phyloP scores from a whole-genome alignment of 2,329 filamentous ascomycete species.

The Chalaropsis thielavioides region DNA sequence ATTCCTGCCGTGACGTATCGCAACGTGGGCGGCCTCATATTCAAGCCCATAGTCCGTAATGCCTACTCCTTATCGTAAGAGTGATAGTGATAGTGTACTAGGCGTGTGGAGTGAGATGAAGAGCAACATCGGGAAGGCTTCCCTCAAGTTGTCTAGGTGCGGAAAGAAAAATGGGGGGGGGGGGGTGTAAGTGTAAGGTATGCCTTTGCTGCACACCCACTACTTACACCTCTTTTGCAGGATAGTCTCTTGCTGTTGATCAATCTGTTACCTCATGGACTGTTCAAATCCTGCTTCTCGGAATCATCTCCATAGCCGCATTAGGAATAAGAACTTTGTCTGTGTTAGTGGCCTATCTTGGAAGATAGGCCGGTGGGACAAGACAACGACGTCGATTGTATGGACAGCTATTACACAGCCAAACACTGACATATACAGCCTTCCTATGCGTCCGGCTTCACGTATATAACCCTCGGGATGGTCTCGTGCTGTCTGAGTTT shows the following conservation, averaged over 20 bases:
- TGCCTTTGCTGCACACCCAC: not conserved
- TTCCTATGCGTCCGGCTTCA: not conserved
- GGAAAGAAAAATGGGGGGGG: not conserved
- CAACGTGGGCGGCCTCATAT: not conserved
- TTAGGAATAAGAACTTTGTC: not conserved
- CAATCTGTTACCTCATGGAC: conserved; percentile 11
- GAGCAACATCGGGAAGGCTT: not conserved
- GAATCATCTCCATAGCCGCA: not conserved
- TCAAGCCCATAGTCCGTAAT: not conserved
- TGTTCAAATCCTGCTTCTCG: not conserved
- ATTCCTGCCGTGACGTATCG: no score
- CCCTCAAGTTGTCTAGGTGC: not conserved
- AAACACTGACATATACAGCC: not conserved
- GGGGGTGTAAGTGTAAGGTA: no score
- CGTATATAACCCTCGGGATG: not conserved
- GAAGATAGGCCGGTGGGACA: not conserved
- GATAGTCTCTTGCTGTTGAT: conserved; percentile 1
- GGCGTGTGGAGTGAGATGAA: no score
- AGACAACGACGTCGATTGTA: not conserved
- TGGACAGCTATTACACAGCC: not conserved
- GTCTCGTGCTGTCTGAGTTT: no score
- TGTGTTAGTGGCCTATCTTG: not conserved
- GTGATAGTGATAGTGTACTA: not conserved
- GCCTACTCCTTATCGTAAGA: not conserved
- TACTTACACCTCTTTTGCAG: not conserved